phyloP scores from a whole-genome alignment of 768 basidiomycete species.

The Lactifluus pinguis region DNA sequence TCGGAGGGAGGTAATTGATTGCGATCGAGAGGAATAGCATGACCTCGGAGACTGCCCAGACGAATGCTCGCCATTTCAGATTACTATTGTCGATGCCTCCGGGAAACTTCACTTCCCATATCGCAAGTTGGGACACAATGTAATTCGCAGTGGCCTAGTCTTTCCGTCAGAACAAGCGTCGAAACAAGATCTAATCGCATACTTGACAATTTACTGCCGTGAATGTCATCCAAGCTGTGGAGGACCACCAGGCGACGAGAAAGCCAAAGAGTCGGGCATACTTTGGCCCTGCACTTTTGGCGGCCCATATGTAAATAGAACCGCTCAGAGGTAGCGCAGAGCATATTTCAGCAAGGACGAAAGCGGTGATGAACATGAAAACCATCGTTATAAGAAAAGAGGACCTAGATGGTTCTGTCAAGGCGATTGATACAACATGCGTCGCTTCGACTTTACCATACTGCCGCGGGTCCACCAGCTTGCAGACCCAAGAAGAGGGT shows the following conservation, averaged over 20 bases:
- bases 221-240: slow-evolving; percentile 96
- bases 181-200: slow-evolving; percentile 12
- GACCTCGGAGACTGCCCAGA: slow-evolving; percentile 76
- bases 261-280: slow-evolving; percentile 83
- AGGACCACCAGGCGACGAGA: slow-evolving; percentile 88
- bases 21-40: slow-evolving; percentile 62
- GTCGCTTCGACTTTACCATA: slow-evolving; percentile 44
- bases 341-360: slow-evolving; percentile 82
- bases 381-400: slow-evolving; percentile 74
- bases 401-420: slow-evolving; percentile 44
- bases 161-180: neutral
- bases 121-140: slow-evolving; percentile 71
- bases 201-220: slow-evolving; percentile 84
- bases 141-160: slow-evolving; percentile 79
- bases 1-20: slow-evolving; percentile 81
- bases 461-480: slow-evolving; percentile 80
- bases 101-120: slow-evolving; percentile 77
- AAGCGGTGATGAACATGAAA: slow-evolving; percentile 84
- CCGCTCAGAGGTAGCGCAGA: slow-evolving; percentile 82
- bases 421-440: neutral
- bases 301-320: slow-evolving; percentile 93
- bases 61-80: slow-evolving; percentile 77
- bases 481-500: slow-evolving; percentile 72
- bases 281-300: slow-evolving; percentile 83
- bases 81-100: slow-evolving; percentile 65